Evolutionary conservation across 2,329 filamentous ascomycete species (phyloP), one percentile per base, ranked within the genome.

Genomic region (Colletotrichum melonis): DNA sequence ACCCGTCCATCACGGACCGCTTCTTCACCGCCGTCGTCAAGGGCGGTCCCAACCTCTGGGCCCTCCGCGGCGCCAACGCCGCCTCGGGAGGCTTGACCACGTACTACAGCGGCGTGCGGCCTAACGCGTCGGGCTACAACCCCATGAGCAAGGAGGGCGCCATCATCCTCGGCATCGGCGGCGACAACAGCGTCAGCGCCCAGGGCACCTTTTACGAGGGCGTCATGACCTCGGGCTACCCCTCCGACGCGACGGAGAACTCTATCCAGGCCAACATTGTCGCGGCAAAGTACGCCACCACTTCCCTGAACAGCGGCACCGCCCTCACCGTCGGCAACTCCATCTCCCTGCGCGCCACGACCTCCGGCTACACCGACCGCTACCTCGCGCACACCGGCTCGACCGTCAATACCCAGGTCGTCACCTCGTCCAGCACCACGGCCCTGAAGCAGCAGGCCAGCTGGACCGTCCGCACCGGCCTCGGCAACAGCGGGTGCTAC

Each of bases 131-230:
- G 16, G 90, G 89, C 11, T 92, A 92, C 81, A 88, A 91, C 78
- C 86, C 87, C 0, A 93, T 92, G 91, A 83, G 77, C 75, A 92
- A 92, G 75, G 90, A 93, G 77, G 91, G 91, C 14, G 87, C 90
- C 69, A 91, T 93, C 57, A 86, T 92, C 71, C 88, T 92, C n/a
- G 91, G 91, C n/a, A 92, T 92, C 67, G 91, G 91, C n/a, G 91
- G 91, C 8, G 91, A 92, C 76, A 93, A 91, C 81, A 91, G 88
- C 77, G 82, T 84, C 76, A 77, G 87, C 59, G 90, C 85, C 0
- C 88, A 91, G 77, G 90, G 91, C 30, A 92, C 90, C 0, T 91
- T 91, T 77, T 91, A 92, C 79, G 91, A 92, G 80, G 91, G 90
- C 28, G 90, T 88, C 28, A 91, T 92, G 89, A 92, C 90, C 16